Percentiles rank a stretch among this genome's conserved stretches.
Evolutionary conservation across 1,284 basidiomycete species (phyloP).

Genomic region (Trichosporon sp.): DNA sequence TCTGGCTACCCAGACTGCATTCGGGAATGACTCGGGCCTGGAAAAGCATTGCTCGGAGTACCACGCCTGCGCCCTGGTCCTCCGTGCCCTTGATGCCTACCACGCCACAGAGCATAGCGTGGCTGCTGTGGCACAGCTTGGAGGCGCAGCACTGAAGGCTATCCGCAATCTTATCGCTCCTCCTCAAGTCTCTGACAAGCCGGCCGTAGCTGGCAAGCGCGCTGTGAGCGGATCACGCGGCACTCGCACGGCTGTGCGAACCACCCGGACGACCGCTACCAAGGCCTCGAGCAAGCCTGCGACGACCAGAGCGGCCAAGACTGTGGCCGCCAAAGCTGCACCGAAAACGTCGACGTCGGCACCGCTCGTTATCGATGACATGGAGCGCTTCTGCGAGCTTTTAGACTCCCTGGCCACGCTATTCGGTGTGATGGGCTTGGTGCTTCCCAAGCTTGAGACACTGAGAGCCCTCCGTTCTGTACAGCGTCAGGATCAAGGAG

Average conservation of each 20-base stretch:
- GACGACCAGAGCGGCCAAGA: not conserved
- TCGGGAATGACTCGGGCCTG: slow-evolving; percentile 20
- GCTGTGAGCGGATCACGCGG: not conserved
- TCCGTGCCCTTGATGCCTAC: slow-evolving; percentile 29
- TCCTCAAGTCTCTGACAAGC: not conserved
- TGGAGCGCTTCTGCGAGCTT: slow-evolving; percentile 52
- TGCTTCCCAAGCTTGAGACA: slow-evolving; percentile 51
- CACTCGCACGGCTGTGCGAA: not conserved
- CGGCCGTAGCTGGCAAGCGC: not conserved
- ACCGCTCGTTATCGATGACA: slow-evolving; percentile 50
- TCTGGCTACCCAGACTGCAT: slow-evolving; percentile 3
- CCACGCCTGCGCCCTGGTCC: slow-evolving; percentile 19
- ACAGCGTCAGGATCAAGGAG: slow-evolving; percentile 51
- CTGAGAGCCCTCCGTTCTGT: slow-evolving; percentile 55
- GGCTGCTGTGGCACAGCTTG: slow-evolving; percentile 14
- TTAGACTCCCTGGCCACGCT: slow-evolving; percentile 58
- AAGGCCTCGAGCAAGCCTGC: not conserved
- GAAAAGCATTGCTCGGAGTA: slow-evolving; percentile 24
- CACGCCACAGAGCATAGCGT: slow-evolving; percentile 11
- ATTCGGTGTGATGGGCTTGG: slow-evolving; percentile 59
- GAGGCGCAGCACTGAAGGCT: slow-evolving; percentile 20
- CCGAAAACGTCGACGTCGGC: not conserved
- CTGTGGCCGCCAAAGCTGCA: not conserved
- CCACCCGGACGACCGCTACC: not conserved
- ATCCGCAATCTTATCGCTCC: slow-evolving; percentile 28